phyloP scores from a whole-genome alignment of 73 alveolate genomes.

The Uronychia setigera region DNA sequence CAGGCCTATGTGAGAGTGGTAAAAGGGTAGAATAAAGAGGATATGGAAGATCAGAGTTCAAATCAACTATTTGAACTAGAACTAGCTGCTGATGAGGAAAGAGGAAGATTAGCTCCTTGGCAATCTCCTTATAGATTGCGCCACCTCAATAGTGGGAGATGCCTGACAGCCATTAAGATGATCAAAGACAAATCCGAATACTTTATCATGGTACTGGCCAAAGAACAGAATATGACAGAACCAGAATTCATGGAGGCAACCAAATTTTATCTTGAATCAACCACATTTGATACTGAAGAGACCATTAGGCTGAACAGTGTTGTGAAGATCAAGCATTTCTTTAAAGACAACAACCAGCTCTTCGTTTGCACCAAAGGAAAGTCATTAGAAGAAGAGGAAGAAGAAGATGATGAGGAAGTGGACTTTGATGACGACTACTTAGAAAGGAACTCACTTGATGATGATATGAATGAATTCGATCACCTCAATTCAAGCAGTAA shows the following conservation, averaged over 20 bases:
- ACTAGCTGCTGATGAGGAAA: constrained; percentile 12
- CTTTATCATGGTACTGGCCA: not conserved
- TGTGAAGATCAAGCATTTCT: not conserved
- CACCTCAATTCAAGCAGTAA: not conserved
- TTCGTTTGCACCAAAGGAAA: constrained; percentile 1
- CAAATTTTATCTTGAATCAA: not conserved
- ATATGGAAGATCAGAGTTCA: constrained; percentile 18
- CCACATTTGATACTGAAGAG: not conserved
- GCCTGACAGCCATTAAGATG: not conserved
- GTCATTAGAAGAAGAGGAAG: not conserved
- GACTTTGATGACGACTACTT: constrained; percentile 8
- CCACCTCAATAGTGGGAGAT: constrained; percentile 51
- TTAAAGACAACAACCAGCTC: not conserved
- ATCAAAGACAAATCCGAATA: not conserved
- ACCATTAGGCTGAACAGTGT: not conserved
- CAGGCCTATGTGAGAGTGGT: constrained; percentile 41
- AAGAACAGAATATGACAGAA: not conserved
- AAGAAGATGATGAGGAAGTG: not conserved
- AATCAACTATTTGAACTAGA: constrained; percentile 46
- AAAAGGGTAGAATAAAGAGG: constrained; percentile 43
- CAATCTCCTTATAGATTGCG: constrained; percentile 27
- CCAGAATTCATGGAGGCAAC: not conserved
- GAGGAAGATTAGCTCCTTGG: constrained; percentile 22
- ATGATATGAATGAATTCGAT: not conserved
- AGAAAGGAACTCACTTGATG: constrained; percentile 10